Evolutionary conservation across 768 basidiomycete species (phyloP).

Genomic region (Suillus luteus): DNA sequence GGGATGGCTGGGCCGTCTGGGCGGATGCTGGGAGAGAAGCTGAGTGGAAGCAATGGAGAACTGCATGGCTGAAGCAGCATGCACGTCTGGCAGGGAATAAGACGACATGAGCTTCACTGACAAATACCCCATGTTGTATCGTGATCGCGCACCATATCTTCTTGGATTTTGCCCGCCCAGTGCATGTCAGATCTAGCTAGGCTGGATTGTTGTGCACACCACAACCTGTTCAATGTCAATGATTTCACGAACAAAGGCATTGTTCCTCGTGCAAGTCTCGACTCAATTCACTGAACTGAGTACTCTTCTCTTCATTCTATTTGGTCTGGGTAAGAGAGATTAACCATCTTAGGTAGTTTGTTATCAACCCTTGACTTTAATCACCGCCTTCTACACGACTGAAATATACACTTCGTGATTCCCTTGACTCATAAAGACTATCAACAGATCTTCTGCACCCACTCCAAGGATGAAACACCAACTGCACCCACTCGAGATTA

Average conservation of each 20-base stretch:
- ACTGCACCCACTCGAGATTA: conserved; percentile 42
- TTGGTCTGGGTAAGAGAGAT: not conserved
- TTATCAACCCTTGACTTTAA: not conserved
- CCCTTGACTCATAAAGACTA: not conserved
- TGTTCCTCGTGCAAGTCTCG: not conserved
- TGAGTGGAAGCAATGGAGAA: conserved; percentile 71
- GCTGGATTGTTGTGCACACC: not conserved
- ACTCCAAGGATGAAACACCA: conserved; percentile 18
- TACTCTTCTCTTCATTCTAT: not conserved
- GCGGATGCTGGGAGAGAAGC: conserved; percentile 72
- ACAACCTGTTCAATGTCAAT: not conserved
- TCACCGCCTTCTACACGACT: not conserved
- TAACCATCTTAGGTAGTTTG: not conserved
- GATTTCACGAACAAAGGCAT: not conserved
- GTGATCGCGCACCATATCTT: not conserved
- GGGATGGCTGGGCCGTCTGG: conserved; percentile 86
- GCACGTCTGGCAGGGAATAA: conserved; percentile 23
- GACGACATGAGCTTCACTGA: not conserved
- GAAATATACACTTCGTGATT: not conserved
- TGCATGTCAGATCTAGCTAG: not conserved
- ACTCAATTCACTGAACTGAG: not conserved
- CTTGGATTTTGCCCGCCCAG: not conserved
- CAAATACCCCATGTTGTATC: not conserved
- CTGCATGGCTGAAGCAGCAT: conserved; percentile 50
- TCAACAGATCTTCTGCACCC: not conserved